Base-by-base conservation (phyloP, 2,329 filamentous ascomycete species). In the Phaeosphaeriaceae sp. region DNA sequence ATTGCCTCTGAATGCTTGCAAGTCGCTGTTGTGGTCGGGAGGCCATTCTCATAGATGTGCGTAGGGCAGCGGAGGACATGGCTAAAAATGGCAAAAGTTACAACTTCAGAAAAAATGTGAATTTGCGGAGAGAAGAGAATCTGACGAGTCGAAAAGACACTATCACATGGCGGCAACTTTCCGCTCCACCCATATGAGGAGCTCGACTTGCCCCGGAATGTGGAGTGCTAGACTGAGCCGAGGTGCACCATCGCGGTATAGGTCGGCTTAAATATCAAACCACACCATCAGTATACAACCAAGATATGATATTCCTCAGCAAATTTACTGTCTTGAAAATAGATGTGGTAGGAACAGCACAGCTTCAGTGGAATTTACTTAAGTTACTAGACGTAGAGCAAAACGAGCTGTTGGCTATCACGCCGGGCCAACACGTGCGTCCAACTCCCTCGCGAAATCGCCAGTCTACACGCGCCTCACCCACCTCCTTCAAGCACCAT, bases 1-100 rank as follows among this genome's bases (percentile, higher is more conserved):
- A 73, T 17, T 73, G 71, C 34, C 71, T 59, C 47, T 73, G 71
- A 21, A 72, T 65, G 53, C 64, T 66, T 21, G 71, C 70, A 32
- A 73, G 56, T 23, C 70, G 67, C 43, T 71, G 69, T 49, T 71
- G 70, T 13, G 70, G 67, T 46, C 67, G 64, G 17, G 69, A 71
- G 8, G 67, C 68, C 67, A 71, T 71, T 54, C 52, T 70, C 42
- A 68, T 46, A 9, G 67, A 68, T 49, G 64, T 63, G 46, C 68
- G 70, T 23, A 72, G 50, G 16, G 63, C 63, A 20, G 64, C 57
- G 7, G 62, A 62, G 26, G 70, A 68, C 69, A 72, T 73, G 54
- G 41, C 48, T 56, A 15, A 8, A 38, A 13, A 46, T 16, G n/a
- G 18, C 23, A 26, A 21, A 36, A 13, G n/a, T 44, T 15, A 12